Percentiles rank a stretch among this genome's conserved stretches.
These are phyloP conservation scores for Metschnikowia colocasiae DNA, from an alignment of 805 yeast genomes.

Conservation along the genomic window DNA sequence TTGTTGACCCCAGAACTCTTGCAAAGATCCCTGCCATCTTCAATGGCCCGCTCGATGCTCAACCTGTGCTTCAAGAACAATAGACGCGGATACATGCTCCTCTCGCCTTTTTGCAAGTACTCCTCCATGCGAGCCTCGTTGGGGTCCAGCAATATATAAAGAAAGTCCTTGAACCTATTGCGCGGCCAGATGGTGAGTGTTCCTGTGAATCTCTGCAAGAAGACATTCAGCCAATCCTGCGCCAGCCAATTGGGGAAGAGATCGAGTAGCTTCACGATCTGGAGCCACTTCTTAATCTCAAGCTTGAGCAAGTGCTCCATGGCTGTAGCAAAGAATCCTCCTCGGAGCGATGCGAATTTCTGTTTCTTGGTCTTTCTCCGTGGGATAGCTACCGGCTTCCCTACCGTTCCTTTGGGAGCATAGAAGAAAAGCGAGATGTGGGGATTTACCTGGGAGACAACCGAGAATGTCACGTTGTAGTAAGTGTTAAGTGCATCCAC, in stretches of 20 bases:
- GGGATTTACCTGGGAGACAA: slow-evolving; percentile 82
- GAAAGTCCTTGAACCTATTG: slow-evolving; percentile 54
- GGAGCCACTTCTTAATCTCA: slow-evolving; percentile 75
- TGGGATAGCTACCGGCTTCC: slow-evolving; percentile 63
- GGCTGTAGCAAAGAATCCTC: slow-evolving; percentile 74
- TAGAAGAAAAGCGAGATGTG: slow-evolving; percentile 73
- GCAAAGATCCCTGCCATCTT: slow-evolving; percentile 40
- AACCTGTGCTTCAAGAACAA: slow-evolving; percentile 62
- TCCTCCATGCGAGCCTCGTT: slow-evolving; percentile 50
- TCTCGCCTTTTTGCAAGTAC: slow-evolving; percentile 61
- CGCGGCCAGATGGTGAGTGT: slow-evolving; percentile 76
- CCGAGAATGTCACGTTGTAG: slow-evolving; percentile 70
- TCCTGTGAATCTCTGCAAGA: slow-evolving; percentile 72
- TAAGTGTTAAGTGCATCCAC: slow-evolving; percentile 68
- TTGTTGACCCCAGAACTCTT: not conserved
- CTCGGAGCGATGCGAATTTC: slow-evolving; percentile 50
- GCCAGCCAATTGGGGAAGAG: slow-evolving; percentile 64
- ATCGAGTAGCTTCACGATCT: slow-evolving; percentile 60
- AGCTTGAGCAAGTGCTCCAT: slow-evolving; percentile 65
- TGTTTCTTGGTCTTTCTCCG: slow-evolving; percentile 39
- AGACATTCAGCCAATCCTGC: slow-evolving; percentile 78
- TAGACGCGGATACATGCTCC: slow-evolving; percentile 62
- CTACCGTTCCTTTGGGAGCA: slow-evolving; percentile 78
- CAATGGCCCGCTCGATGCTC: slow-evolving; percentile 62
- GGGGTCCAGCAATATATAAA: slow-evolving; percentile 66